Conservation (phyloP, 2,329 filamentous ascomycete genomes). For the Hymenoscyphus linearis region DNA sequence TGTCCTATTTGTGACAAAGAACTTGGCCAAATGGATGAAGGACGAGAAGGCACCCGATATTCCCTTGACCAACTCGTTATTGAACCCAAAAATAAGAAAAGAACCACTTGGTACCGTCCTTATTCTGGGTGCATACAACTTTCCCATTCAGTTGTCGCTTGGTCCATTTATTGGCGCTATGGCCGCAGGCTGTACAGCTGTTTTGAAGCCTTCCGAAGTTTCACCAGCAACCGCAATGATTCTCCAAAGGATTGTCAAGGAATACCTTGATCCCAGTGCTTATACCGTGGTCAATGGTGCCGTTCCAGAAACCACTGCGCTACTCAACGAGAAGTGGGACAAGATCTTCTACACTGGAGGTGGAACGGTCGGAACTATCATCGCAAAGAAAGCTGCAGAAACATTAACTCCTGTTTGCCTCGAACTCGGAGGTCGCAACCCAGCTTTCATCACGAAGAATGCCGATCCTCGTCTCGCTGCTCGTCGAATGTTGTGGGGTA, state of each 20-base stretch:
- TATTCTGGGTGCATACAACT: constrained; percentile 92
- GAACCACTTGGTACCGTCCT: constrained; percentile 81
- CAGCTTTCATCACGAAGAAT: constrained; percentile 82
- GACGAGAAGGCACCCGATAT: constrained; percentile 74
- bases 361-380: constrained; percentile 72
- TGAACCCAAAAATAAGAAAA: constrained; percentile 74
- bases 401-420: constrained; percentile 82
- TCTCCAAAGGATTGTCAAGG: constrained; percentile 71
- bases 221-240: constrained; percentile 72
- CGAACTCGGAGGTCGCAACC: constrained; percentile 88
- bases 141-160: constrained; percentile 76
- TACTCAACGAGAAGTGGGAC: constrained; percentile 89
- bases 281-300: constrained; percentile 78
- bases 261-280: constrained; percentile 68
- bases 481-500: constrained; percentile 81
- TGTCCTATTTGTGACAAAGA: constrained; percentile 70
- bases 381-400: constrained; percentile 83
- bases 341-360: constrained; percentile 97
- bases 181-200: constrained; percentile 80
- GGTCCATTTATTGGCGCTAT: constrained; percentile 84
- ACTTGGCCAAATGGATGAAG: constrained; percentile 75
- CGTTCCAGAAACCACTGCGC: constrained; percentile 70
- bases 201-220: constrained; percentile 87
- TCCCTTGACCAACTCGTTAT: constrained; percentile 58
- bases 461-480: constrained; percentile 78